Evolutionary conservation across 2,329 filamentous ascomycete species (phyloP).

Genomic region (Colletotrichum paranaense): DNA sequence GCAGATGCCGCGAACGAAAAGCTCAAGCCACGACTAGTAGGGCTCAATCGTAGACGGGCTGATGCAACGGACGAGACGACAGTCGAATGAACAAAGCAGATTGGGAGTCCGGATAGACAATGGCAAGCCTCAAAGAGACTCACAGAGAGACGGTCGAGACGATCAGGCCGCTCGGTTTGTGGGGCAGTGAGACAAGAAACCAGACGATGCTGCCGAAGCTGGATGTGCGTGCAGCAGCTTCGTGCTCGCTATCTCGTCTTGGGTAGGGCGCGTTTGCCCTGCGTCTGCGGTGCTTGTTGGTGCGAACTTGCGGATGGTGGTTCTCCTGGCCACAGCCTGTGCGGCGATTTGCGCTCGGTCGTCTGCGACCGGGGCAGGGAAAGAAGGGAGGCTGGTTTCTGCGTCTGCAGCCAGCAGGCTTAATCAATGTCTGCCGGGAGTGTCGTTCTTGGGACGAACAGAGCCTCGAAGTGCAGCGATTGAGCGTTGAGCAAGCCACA

Average conservation of each 20-base stretch:
- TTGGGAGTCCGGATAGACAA: constrained; percentile 15
- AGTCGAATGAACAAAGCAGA: neutral
- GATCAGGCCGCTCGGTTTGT: constrained; percentile 11
- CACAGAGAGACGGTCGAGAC: neutral
- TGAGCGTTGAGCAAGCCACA: constrained; percentile 19
- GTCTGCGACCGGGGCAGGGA: constrained; percentile 41
- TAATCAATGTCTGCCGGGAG: constrained; percentile 12
- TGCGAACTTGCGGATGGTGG: constrained; percentile 2
- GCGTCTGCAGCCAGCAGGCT: constrained; percentile 23
- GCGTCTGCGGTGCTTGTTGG: constrained; percentile 21
- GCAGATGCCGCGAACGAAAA: constrained; percentile 12
- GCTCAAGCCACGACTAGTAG: constrained; percentile 3
- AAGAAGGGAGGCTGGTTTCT: constrained; percentile 34
- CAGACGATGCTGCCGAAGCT: constrained; percentile 26
- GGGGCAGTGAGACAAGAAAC: constrained; percentile 26
- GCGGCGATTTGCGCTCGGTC: constrained; percentile 35
- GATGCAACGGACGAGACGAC: constrained; percentile 4
- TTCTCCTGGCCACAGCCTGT: constrained; percentile 16
- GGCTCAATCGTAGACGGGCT: constrained; percentile 2
- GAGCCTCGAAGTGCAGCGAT: constrained; percentile 14
- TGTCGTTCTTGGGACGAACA: constrained; percentile 33
- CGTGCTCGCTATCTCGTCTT: constrained; percentile 14
- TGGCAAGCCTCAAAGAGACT: neutral
- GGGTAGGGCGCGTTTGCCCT: constrained; percentile 32
- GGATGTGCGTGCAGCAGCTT: constrained; percentile 20